Base-by-base conservation (phyloP, 768 basidiomycete genomes). In the Tricholoma sp. region DNA sequence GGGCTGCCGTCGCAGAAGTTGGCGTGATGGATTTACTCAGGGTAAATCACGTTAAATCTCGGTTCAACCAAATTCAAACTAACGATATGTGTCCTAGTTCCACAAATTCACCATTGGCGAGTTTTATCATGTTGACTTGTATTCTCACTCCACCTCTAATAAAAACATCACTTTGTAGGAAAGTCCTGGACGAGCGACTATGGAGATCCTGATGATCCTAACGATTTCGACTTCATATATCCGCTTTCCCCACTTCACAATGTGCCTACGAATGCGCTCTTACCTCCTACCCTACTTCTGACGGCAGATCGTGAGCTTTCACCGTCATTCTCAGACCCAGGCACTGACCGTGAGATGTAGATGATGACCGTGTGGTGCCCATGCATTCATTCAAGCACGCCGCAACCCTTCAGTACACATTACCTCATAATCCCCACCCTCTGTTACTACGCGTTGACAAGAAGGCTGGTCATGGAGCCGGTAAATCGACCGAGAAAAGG, bases 331-430 rank as follows among this genome's bases (percentile, higher is more conserved):
- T 33, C 11, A 9, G 7, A 48, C 50, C 6, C 20, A 28, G 39
- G 1, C 10, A 50, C 50, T 61, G 4, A 57, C 17, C 18, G 9
- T 39, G 17, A 15, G 41, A 28, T 45, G 11, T 62, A 90, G 89
- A 90, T 59, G 91, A 92, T 61, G 89, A 91, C 63, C 85, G 91
- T 33, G 91, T 93, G n/a, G 89, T 92, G 4, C 89, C 89, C 1
- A 73, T 90, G 66, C 91, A 92, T 70, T 89, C 89, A 8, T 91
- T 89, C 80, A 94, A 94, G 70, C 77, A 83, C 51, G 84, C 86
- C 0, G 91, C 91, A 13, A 83, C 83, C n/a, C 73, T 92, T 36
- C 91, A 94, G 65, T 71, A 92, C 65, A 72, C 69, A 1, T 70
- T 82, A 1, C 77, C 87, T 1, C 62, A 83, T 47, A 93, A 91